phyloP scores from a whole-genome alignment of 2,329 filamentous ascomycete species.

The Claviceps capensis region DNA sequence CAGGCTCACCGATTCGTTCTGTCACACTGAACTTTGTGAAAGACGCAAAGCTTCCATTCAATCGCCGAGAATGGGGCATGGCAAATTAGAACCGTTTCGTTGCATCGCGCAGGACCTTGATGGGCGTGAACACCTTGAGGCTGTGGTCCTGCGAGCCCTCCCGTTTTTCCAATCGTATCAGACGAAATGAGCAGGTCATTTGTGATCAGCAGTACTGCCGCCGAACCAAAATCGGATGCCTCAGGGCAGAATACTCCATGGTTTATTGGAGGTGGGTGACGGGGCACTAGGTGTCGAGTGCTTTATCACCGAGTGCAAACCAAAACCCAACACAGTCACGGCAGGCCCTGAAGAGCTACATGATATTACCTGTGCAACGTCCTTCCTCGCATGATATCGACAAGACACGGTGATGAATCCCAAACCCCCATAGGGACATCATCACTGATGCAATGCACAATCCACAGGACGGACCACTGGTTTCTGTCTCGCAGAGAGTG shows the following conservation, averaged over 20 bases:
- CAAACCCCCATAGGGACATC: not conserved
- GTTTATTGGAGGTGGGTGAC: not conserved
- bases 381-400: not conserved
- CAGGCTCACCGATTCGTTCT: not conserved
- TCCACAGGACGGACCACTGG: not conserved
- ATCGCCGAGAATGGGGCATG: not conserved
- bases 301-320: not conserved
- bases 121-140: not conserved
- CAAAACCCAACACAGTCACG: not conserved
- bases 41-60: not conserved
- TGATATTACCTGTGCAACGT: not conserved
- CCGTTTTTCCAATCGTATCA: not conserved
- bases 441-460: not conserved
- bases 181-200: not conserved
- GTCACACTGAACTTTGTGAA: not conserved
- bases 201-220: too few species aligned
- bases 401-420: not conserved
- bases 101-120: not conserved
- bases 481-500: not conserved
- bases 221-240: not conserved
- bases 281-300: not conserved
- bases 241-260: too few species aligned
- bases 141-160: not conserved
- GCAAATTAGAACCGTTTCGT: not conserved
- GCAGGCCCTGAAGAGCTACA: not conserved